Percentiles rank a stretch among this genome's conserved stretches.
Evolutionary conservation across 352 stramenopile genomes (phyloP).

Genomic region (Pythium diclinum): DNA sequence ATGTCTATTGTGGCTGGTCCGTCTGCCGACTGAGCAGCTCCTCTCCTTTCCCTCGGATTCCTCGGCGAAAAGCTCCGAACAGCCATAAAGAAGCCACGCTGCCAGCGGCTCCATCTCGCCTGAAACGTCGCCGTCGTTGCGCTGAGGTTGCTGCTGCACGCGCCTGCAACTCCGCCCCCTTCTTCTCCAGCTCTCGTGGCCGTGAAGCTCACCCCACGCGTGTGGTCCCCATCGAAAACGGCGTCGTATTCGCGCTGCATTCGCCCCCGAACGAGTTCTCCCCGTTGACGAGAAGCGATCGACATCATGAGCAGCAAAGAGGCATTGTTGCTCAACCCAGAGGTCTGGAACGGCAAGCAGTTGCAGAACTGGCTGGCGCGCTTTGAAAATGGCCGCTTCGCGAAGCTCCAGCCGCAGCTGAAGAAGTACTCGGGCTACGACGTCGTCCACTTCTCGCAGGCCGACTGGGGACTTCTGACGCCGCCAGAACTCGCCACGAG

Average conservation of each 20-base stretch:
- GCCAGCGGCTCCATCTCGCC: not conserved
- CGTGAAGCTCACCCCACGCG: not conserved
- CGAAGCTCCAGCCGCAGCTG: constrained; percentile 43
- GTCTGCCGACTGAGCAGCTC: not conserved
- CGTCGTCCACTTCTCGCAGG: constrained; percentile 61
- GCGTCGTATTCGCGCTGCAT: not conserved
- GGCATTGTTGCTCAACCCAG: constrained; percentile 67
- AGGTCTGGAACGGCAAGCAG: constrained; percentile 77
- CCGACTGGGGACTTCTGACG: constrained; percentile 54
- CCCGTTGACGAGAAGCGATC: not conserved
- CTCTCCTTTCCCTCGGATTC: constrained; percentile 6
- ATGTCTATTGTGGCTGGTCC: not conserved
- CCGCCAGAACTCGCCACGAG: constrained; percentile 68
- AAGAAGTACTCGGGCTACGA: constrained; percentile 61
- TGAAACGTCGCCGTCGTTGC: not conserved
- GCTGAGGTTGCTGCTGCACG: not conserved
- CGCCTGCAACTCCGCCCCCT: not conserved
- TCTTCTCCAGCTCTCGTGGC: not conserved
- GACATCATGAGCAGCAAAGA: constrained; percentile 33
- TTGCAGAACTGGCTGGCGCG: constrained; percentile 69
- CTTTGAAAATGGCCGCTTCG: constrained; percentile 76
- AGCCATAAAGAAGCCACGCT: not conserved
- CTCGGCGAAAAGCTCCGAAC: not conserved
- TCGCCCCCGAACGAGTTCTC: not conserved
- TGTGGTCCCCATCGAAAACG: not conserved